A percentile compares a stretch with the other conserved stretches of the same genome.
Evolutionary conservation across 768 basidiomycete genomes (phyloP).

Genomic region (Xanthoconium purpureum): DNA sequence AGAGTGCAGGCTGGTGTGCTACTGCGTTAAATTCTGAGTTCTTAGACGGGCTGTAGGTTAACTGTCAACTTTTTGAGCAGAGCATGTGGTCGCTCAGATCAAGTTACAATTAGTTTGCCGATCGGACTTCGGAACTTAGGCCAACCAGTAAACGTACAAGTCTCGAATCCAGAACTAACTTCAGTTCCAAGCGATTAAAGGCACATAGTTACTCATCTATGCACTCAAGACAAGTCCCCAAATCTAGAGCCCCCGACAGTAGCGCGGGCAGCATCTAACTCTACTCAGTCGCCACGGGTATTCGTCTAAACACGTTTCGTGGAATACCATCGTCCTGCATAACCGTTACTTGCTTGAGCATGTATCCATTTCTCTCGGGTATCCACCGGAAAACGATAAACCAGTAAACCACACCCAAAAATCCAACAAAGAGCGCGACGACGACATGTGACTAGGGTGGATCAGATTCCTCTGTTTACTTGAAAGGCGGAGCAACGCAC

Average conservation of each 20-base stretch:
- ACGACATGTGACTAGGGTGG: constrained; percentile 44
- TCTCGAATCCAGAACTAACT: too few species aligned
- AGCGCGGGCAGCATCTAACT: neutral
- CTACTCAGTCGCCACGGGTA: constrained; percentile 16
- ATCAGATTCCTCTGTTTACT: neutral
- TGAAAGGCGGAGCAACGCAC: constrained; percentile 38
- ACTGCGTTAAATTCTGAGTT: too few species aligned
- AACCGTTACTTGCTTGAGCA: constrained; percentile 43
- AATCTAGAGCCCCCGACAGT: neutral
- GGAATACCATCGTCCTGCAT: constrained; percentile 57
- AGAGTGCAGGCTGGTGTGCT: too few species aligned
- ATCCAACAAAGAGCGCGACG: constrained; percentile 43
- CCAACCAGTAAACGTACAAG: too few species aligned
- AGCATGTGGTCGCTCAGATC: too few species aligned
- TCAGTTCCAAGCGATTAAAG: too few species aligned
- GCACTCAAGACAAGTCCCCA: neutral
- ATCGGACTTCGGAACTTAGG: too few species aligned
- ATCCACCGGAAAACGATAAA: constrained; percentile 49
- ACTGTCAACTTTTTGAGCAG: too few species aligned
- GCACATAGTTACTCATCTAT: too few species aligned
- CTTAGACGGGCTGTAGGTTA: too few species aligned
- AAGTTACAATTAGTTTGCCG: too few species aligned
- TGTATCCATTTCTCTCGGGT: constrained; percentile 47
- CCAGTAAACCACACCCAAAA: constrained; percentile 57
- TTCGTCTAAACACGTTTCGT: constrained; percentile 48